Base-by-base conservation (phyloP, 768 basidiomycete genomes). In the Porpolomopsis calyptriformis region DNA sequence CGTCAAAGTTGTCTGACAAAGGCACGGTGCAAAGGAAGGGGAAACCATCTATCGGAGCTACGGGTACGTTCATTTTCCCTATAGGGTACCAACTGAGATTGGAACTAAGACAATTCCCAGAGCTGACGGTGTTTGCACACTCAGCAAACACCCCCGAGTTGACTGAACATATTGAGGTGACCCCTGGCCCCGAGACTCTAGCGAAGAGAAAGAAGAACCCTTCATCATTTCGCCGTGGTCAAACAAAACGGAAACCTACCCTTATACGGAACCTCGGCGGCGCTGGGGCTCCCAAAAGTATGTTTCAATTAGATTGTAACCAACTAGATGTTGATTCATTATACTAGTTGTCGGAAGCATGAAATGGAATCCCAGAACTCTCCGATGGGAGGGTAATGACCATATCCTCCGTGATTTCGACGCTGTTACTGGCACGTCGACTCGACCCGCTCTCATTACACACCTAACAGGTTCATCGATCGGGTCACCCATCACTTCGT, bases 321-420 rank as follows among this genome's bases (percentile, higher is more conserved):
- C 7, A 14, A 22, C 27, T n/a, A 8, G 3, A 41, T 19, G 24
- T 33, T 47, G 22, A 40, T 36, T 44, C 12, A 7, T 50, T 51
- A 52, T 61, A 36, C 57, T 43, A 94, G 94, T 90, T 38, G 77
- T 94, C 47, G 92, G 91, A 18, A 89, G 93, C 45, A 99, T 99
- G 94, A 86, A 79, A 57, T 99, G 91, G 88, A 98, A 99, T 64
- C 93, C 94, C 33, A 68, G 65, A 14, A 80, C 80, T 2, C 76
- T 86, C 12, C 83, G 89, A 27, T 99, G 94, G 94, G 94, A 99
- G 70, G 94, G 94, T 43, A 98, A 99, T 62, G 94, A 99, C 52
- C 81, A 85, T 48, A 78, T 80, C 12, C 72, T 97, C 24, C 82
- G 85, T 48, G 92, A 91, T 46, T 99, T 98, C 60, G 94, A 98